phyloP scores from a whole-genome alignment of 2,329 filamentous ascomycete species.

The Penicillium sp. region DNA sequence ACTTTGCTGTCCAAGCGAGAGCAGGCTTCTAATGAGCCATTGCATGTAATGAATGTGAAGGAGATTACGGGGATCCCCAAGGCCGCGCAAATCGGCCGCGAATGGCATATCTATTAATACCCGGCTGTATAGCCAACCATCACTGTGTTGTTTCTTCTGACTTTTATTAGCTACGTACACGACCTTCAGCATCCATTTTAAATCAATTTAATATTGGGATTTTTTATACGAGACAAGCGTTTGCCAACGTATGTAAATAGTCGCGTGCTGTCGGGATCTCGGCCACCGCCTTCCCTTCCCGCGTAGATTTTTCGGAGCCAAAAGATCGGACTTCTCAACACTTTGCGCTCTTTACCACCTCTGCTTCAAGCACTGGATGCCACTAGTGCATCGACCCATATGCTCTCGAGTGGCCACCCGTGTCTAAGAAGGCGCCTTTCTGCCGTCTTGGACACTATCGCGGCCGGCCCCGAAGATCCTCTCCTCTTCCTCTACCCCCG shows the following conservation, averaged over 20 bases:
- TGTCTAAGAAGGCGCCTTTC: constrained; percentile 42
- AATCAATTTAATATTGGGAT: neutral
- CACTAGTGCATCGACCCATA: constrained; percentile 26
- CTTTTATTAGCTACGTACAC: neutral
- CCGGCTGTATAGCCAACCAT: neutral
- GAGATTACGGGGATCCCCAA: constrained; percentile 65
- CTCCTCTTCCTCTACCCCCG: constrained; percentile 48
- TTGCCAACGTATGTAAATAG: neutral
- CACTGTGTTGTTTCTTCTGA: neutral
- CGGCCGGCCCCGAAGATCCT: constrained; percentile 42
- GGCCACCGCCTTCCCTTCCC: constrained; percentile 26
- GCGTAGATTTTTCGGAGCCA: constrained; percentile 6
- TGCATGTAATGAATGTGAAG: constrained; percentile 23
- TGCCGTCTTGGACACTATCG: constrained; percentile 37
- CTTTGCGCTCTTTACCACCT: constrained; percentile 1
- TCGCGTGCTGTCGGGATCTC: neutral
- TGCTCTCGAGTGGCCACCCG: constrained; percentile 45
- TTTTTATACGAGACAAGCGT: neutral
- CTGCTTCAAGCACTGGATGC: constrained; percentile 19
- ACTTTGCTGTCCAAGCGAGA: constrained; percentile 26
- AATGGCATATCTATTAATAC: constrained; percentile 38
- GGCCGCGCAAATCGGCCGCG: constrained; percentile 42
- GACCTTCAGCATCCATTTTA: neutral
- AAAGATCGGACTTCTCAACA: constrained; percentile 10
- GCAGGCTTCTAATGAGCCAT: constrained; percentile 20